These are phyloP conservation scores for Nemania sp. DNA, from an alignment of 2,329 filamentous ascomycete genomes.

Conservation along the genomic window DNA sequence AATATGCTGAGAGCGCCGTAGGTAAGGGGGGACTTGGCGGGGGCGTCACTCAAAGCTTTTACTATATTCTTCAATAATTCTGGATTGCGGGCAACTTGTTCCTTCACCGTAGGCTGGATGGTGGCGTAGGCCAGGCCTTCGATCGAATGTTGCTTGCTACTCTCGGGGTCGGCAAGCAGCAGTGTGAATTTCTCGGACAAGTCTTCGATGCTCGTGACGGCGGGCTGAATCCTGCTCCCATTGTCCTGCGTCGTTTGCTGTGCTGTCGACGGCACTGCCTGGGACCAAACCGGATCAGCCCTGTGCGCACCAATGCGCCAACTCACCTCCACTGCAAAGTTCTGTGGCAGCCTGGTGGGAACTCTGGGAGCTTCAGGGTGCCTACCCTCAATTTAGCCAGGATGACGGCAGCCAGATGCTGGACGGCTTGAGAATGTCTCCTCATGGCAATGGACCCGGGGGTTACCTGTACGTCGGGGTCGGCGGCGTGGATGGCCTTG, in stretches of 20 bases:
- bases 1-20: slow-evolving; percentile 91
- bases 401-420: slow-evolving; percentile 78
- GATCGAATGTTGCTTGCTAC: slow-evolving; percentile 76
- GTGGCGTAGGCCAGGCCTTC: slow-evolving; percentile 95
- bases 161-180: slow-evolving; percentile 69
- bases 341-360: slow-evolving; percentile 43
- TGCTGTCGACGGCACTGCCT: slow-evolving; percentile 65
- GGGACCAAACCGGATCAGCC: slow-evolving; percentile 54
- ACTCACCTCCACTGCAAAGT: slow-evolving; percentile 46
- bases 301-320: slow-evolving; percentile 37
- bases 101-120: slow-evolving; percentile 85
- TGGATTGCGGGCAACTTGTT: slow-evolving; percentile 77
- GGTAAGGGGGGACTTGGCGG: slow-evolving; percentile 75
- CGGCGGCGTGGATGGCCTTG: slow-evolving; percentile 61
- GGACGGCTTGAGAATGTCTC: slow-evolving; percentile 70
- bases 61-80: slow-evolving; percentile 78
- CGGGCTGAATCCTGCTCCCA: slow-evolving; percentile 62
- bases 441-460: slow-evolving; percentile 71
- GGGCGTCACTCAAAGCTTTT: slow-evolving; percentile 68
- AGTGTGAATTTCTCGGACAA: slow-evolving; percentile 74
- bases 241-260: slow-evolving; percentile 53
- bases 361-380: slow-evolving; percentile 52
- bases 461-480: slow-evolving; percentile 68
- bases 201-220: slow-evolving; percentile 73
- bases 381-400: slow-evolving; percentile 77